Conservation (phyloP, 2,329 filamentous ascomycete genomes). For the Aspergillus fischeri region DNA sequence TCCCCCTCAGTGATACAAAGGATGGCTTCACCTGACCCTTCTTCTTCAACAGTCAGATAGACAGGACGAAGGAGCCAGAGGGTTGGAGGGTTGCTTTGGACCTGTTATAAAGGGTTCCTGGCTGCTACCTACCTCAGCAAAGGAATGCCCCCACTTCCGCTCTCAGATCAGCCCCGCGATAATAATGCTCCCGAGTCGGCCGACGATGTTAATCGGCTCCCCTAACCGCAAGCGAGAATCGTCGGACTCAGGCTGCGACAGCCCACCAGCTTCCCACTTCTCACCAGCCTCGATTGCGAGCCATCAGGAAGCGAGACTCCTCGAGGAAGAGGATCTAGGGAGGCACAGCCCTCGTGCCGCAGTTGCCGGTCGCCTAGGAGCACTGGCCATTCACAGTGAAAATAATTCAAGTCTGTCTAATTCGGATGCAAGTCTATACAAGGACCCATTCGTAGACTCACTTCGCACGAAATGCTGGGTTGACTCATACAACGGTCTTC, state of each 20-base stretch:
- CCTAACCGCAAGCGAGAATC: conserved; percentile 34
- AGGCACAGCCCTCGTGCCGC: conserved; percentile 36
- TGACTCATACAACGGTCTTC: conserved; percentile 3
- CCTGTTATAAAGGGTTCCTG: not conserved
- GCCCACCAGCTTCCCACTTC: conserved; percentile 29
- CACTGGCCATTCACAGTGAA: conserved; percentile 37
- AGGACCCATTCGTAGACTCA: conserved; percentile 5
- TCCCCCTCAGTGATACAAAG: conserved; percentile 5
- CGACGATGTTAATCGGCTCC: conserved; percentile 23
- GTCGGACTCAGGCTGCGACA: conserved; percentile 27
- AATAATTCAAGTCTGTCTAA: conserved; percentile 13
- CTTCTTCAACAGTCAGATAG: conserved; percentile 3
- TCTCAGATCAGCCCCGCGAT: conserved; percentile 25
- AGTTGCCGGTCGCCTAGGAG: conserved; percentile 38
- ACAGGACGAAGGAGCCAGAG: not conserved
- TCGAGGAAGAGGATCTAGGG: conserved; percentile 30
- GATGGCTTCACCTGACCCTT: conserved; percentile 8
- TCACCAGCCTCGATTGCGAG: conserved; percentile 29
- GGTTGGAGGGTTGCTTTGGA: not conserved
- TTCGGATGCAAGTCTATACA: conserved; percentile 11
- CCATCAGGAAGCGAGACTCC: conserved; percentile 27
- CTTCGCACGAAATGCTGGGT: conserved; percentile 12
- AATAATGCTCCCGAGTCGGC: conserved; percentile 28
- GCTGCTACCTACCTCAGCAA: conserved; percentile 7
- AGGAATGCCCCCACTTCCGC: conserved; percentile 20